These are phyloP conservation scores for Fusarium austroafricanum DNA, from an alignment of 2,329 filamentous ascomycete species.

Conservation along the genomic window DNA sequence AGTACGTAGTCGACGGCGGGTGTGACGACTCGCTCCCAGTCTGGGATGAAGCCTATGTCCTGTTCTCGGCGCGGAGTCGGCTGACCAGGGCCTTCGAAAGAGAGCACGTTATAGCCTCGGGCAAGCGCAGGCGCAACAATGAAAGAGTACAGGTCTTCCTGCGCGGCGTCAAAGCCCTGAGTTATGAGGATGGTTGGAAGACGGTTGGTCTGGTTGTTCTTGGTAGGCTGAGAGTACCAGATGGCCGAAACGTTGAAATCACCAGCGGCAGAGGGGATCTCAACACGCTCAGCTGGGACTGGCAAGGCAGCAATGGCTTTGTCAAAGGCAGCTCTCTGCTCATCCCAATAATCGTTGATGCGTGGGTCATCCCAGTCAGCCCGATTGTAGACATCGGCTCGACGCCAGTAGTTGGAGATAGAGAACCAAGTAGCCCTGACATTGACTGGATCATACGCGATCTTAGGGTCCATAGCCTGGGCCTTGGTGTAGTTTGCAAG, in stretches of 20 bases:
- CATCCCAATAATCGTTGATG: slow-evolving; percentile 53
- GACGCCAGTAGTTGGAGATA: slow-evolving; percentile 56
- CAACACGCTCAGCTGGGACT: slow-evolving; percentile 51
- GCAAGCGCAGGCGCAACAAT: slow-evolving; percentile 14
- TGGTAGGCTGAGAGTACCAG: slow-evolving; percentile 46
- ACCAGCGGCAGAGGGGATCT: slow-evolving; percentile 33
- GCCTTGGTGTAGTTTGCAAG: slow-evolving; percentile 41
- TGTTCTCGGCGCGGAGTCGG: slow-evolving; percentile 25
- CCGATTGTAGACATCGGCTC: slow-evolving; percentile 57
- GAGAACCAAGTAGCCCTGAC: slow-evolving; percentile 50
- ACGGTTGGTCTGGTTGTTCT: background rate
- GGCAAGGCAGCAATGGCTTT: slow-evolving; percentile 52
- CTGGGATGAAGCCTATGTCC: slow-evolving; percentile 23
- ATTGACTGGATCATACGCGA: slow-evolving; percentile 39
- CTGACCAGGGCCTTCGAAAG: slow-evolving; percentile 31
- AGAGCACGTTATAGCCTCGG: slow-evolving; percentile 23
- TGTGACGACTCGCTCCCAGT: slow-evolving; percentile 26
- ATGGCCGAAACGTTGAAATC: slow-evolving; percentile 53
- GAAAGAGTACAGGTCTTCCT: slow-evolving; percentile 25
- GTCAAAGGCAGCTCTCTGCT: slow-evolving; percentile 54
- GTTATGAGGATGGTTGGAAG: slow-evolving; percentile 12
- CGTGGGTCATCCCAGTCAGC: slow-evolving; percentile 55
- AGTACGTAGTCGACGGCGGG: slow-evolving; percentile 19
- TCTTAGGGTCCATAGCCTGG: slow-evolving; percentile 31
- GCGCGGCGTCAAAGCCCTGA: slow-evolving; percentile 27